These are phyloP conservation scores for Dillenia suffruticosa DNA, from an alignment of 164 flowering plant species.

Conservation along the genomic window DNA sequence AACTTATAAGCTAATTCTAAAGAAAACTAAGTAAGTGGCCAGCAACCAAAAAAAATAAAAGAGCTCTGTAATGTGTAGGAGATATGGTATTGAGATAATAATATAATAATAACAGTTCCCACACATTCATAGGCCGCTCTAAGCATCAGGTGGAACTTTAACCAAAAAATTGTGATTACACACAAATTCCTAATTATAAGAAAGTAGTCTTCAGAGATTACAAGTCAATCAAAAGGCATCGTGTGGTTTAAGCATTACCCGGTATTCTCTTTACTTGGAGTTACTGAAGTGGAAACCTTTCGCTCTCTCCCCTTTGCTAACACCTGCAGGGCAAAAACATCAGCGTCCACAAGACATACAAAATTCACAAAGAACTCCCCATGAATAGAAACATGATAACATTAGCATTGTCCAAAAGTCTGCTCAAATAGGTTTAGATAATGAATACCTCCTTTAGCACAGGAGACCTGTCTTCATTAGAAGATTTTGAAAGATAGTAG, in stretches of 20 bases:
- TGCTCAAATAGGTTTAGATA: background rate
- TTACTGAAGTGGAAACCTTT: conserved; percentile 21
- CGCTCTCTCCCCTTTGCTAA: conserved; percentile 27
- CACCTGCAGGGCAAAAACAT: conserved; percentile 29
- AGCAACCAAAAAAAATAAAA: no score
- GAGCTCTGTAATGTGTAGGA: no score
- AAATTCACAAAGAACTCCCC: background rate
- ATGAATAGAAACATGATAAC: background rate
- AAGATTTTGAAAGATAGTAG: conserved; percentile 27
- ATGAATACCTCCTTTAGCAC: conserved; percentile 41
- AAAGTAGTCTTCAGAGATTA: no score
- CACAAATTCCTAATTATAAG: no score
- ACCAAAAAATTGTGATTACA: no score
- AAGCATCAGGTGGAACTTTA: no score
- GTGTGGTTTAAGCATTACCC: conserved; percentile 40
- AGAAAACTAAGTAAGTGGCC: no score
- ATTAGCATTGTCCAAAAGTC: background rate
- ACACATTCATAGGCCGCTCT: no score
- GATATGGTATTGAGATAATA: no score
- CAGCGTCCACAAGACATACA: background rate
- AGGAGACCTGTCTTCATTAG: conserved; percentile 23
- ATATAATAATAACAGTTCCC: no score
- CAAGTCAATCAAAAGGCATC: background rate
- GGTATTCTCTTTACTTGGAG: conserved; percentile 36
- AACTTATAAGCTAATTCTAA: no score